Evolutionary conservation across 2,329 filamentous ascomycete genomes (phyloP).

Genomic region (Colletotrichum cordylinicola): DNA sequence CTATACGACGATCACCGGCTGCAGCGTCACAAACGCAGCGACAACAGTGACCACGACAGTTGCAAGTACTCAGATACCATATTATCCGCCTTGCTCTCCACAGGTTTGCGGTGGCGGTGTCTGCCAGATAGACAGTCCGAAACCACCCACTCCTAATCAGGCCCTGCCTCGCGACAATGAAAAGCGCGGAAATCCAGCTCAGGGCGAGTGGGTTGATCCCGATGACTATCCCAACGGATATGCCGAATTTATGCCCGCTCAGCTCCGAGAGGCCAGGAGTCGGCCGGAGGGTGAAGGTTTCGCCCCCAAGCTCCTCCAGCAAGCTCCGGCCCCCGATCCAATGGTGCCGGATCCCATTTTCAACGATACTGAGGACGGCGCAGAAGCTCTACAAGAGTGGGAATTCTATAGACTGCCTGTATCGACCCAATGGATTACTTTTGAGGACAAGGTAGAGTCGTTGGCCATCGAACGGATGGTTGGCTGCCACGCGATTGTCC

Average conservation of each 20-base stretch:
- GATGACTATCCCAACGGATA: neutral
- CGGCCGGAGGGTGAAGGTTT: neutral
- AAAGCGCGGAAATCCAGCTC: neutral
- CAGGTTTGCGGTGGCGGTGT: neutral
- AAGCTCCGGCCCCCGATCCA: no score
- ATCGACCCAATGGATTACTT: neutral
- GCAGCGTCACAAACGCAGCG: neutral
- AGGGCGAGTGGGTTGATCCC: neutral
- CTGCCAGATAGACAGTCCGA: neutral
- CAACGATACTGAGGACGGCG: neutral
- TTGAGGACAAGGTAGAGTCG: neutral
- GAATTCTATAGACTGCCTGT: neutral
- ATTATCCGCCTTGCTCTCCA: neutral
- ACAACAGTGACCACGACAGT: neutral
- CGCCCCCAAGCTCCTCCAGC: neutral
- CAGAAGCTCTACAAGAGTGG: neutral
- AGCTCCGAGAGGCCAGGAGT: neutral
- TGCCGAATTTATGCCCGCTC: neutral
- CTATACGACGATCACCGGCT: neutral
- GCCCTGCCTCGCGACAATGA: neutral
- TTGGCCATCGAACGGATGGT: neutral
- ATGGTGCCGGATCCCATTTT: neutral
- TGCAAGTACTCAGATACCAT: neutral
- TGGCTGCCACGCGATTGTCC: neutral
- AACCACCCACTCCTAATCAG: neutral